phyloP scores from a whole-genome alignment of 2,329 filamentous ascomycete genomes.

The Tolypocladium nubicola region DNA sequence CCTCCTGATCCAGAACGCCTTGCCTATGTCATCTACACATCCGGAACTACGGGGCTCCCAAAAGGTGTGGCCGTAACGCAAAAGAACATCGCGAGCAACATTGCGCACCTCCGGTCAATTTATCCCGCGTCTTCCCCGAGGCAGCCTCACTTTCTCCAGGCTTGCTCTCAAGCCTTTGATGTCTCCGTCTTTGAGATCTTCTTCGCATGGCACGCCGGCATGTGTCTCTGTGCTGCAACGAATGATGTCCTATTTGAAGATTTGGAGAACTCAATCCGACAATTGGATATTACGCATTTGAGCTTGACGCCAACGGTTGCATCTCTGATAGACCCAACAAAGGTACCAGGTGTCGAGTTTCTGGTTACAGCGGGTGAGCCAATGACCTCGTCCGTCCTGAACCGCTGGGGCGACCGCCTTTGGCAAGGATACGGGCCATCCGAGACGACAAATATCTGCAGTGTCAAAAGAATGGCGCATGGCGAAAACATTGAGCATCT shows the following conservation, averaged over 20 bases:
- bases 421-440: conserved; percentile 79
- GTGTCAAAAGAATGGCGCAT: conserved; percentile 51
- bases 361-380: conserved; percentile 75
- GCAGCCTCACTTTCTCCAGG: conserved; percentile 59
- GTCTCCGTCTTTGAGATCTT: conserved; percentile 89
- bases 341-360: conserved; percentile 62
- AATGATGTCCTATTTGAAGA: conserved; percentile 68
- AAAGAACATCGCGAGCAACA: conserved; percentile 63
- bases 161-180: conserved; percentile 78
- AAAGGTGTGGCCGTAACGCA: conserved; percentile 76
- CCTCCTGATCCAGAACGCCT: conserved; percentile 35
- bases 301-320: conserved; percentile 82
- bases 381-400: conserved; percentile 60
- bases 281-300: conserved; percentile 61
- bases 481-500: conserved; percentile 61
- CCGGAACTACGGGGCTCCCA: conserved; percentile 69
- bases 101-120: conserved; percentile 52
- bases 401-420: conserved; percentile 57
- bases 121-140: conserved; percentile 43
- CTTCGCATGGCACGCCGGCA: conserved; percentile 68
- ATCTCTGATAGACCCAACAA: conserved; percentile 55
- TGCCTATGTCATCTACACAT: conserved; percentile 75
- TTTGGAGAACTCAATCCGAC: conserved; percentile 55
- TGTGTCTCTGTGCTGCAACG: conserved; percentile 64
- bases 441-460: conserved; percentile 83